These are phyloP conservation scores for Myriangium duriaei DNA, from an alignment of 2,329 filamentous ascomycete genomes.

Conservation along the genomic window DNA sequence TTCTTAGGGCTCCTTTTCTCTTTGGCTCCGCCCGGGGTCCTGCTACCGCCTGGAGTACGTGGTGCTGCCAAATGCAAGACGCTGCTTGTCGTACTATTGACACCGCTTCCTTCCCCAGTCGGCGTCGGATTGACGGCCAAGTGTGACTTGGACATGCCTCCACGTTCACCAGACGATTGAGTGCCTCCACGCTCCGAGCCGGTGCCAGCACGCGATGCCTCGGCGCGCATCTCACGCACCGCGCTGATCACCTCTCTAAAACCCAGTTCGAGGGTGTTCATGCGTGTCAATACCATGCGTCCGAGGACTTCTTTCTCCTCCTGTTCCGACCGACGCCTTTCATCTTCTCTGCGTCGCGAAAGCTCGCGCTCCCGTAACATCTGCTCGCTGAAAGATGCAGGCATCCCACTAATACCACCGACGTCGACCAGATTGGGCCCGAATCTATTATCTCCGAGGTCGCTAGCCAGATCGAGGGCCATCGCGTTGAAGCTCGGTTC, in stretches of 20 bases:
- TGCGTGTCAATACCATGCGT: conserved; percentile 70
- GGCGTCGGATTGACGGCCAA: background rate
- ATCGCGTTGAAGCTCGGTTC: conserved; percentile 52
- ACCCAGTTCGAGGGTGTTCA: conserved; percentile 87
- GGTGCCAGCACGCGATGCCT: conserved; percentile 1
- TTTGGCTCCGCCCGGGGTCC: background rate
- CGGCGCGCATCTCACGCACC: conserved; percentile 20
- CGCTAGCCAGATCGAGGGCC: conserved; percentile 58
- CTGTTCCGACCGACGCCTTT: conserved; percentile 24
- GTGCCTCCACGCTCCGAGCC: background rate
- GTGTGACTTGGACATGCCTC: background rate
- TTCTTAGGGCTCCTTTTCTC: conserved; percentile 7
- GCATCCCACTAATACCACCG: conserved; percentile 23
- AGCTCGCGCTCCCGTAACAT: conserved; percentile 45
- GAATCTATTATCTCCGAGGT: conserved; percentile 49
- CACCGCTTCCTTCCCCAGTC: conserved; percentile 3
- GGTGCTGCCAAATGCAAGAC: background rate
- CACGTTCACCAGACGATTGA: background rate
- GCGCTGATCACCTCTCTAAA: conserved; percentile 54
- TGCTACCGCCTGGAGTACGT: conserved; percentile 4
- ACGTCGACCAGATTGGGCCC: conserved; percentile 39
- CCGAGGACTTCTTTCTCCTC: conserved; percentile 61
- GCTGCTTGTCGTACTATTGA: conserved; percentile 1
- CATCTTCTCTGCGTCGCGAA: conserved; percentile 31
- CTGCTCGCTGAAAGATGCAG: conserved; percentile 25